Percentiles rank a stretch among this genome's conserved stretches.
phyloP scores from a whole-genome alignment of 441 rosid species.

The Dalechampia spathulata region DNA sequence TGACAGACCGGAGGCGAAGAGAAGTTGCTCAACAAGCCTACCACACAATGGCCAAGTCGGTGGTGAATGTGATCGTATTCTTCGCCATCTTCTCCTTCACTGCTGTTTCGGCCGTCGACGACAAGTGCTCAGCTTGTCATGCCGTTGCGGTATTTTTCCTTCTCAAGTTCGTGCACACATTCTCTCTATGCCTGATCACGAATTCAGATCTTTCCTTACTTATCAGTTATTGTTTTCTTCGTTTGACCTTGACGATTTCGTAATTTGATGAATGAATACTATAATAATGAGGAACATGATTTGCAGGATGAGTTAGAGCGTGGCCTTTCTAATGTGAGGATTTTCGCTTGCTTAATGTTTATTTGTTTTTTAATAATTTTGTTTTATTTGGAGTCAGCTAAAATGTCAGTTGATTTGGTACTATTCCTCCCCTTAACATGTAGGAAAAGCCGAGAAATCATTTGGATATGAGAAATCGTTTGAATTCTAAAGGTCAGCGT shows the following conservation, averaged over 20 bases:
- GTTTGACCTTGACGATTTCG: too few species aligned
- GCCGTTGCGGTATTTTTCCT: constrained; percentile 58
- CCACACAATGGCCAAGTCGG: constrained; percentile 30
- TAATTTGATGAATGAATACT: too few species aligned
- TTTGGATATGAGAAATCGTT: constrained; percentile 88
- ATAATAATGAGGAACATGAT: constrained; percentile 8
- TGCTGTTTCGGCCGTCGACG: constrained; percentile 38
- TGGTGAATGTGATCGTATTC: constrained; percentile 25
- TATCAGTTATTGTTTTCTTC: too few species aligned
- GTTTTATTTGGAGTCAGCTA: too few species aligned
- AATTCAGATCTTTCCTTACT: constrained; percentile 4
- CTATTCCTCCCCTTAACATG: neutral
- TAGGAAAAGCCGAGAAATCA: constrained; percentile 94
- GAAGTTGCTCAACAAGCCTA: too few species aligned
- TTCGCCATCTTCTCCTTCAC: constrained; percentile 28
- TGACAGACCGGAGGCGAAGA: too few species aligned
- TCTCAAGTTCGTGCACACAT: neutral
- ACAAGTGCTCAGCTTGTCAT: constrained; percentile 80
- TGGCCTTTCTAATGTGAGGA: constrained; percentile 66
- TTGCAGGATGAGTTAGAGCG: constrained; percentile 73
- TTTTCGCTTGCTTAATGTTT: too few species aligned
- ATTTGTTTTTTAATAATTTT: too few species aligned
- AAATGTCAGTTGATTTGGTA: constrained; percentile 3
- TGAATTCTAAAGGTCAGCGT: constrained; percentile 89
- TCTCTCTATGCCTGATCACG: neutral